Base-by-base conservation (phyloP, 331 rosid genomes). In the Malus hybrid region DNA sequence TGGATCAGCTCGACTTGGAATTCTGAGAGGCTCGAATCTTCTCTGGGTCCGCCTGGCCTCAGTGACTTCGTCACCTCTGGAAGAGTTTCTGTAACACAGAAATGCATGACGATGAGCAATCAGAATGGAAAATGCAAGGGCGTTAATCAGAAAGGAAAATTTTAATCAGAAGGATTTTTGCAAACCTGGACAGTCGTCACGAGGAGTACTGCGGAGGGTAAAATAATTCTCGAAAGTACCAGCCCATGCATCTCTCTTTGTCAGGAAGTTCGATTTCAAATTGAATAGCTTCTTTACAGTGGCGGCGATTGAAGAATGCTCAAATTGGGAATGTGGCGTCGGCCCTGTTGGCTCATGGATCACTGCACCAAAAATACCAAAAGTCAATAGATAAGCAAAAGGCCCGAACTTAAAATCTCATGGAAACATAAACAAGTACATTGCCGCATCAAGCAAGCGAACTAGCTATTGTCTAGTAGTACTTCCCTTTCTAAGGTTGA, bases 191-290 rank as follows among this genome's bases (percentile, higher is more conserved):
- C 98, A 91, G 81, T 93, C 97, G n/a, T 90, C 73, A 2, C 98
- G 93, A 59, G 96, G 96, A 76, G 89, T 87, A 74, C 80, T 83
- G 1, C 96, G 94, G n/a, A 90, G 32, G 81, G 83, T 65, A 10
- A 93, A 88, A 82, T 87, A 88, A 19, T 83, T 85, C 83, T 93
- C 98, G 7, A 93, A 93, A 73, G 97, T 83, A 56, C 97, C 97
- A 5, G 98, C 96, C 98, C 98, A 93, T 11, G 98, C 97, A 84
- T 91, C 98, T 85, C 98, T 90, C 83, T 91, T 91, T 9, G 98
- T 93, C 76, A 93, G 86, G 89, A 93, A 93, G 86, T 93, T 93
- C 36, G 97, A 91, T 68, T 87, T 88, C n/a, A 93, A 86, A 84
- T 93, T 93, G 91, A 93, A 93, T 20, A 93, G 91, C 87, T 87